A percentile compares a stretch with the other conserved stretches of the same genome.
phyloP scores from a whole-genome alignment of 768 basidiomycete species.

The Mycena haematopus region DNA sequence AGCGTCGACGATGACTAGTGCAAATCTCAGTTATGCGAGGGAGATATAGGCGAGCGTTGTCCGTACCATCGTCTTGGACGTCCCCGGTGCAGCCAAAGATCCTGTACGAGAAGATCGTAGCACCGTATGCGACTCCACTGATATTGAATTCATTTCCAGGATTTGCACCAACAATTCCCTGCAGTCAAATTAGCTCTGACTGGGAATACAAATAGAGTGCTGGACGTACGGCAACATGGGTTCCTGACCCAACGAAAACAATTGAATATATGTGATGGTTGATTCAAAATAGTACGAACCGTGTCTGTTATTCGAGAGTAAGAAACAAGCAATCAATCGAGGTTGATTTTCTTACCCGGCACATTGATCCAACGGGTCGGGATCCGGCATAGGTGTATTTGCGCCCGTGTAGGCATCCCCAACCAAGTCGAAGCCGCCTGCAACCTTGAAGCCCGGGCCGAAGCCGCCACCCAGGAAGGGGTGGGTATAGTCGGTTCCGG shows the following conservation, averaged over 20 bases:
- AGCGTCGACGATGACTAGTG: conserved; percentile 41
- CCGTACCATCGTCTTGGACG: conserved; percentile 39
- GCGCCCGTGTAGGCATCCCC: conserved; percentile 45
- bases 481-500: conserved; percentile 40
- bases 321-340: background rate
- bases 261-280: background rate
- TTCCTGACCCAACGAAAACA: conserved; percentile 49
- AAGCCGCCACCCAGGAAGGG: conserved; percentile 44
- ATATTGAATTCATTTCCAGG: conserved; percentile 53
- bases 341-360: background rate
- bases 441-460: conserved; percentile 46
- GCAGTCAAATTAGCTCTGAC: conserved; percentile 33
- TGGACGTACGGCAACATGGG: conserved; percentile 41
- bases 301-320: conserved; percentile 11
- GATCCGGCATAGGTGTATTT: conserved; percentile 43
- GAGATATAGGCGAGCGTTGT: too few species aligned
- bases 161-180: conserved; percentile 54
- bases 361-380: conserved; percentile 43
- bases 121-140: conserved; percentile 56
- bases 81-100: conserved; percentile 54
- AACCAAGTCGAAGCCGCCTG: conserved; percentile 50
- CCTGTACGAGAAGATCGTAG: conserved; percentile 48
- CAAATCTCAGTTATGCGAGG: too few species aligned
- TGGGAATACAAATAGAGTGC: background rate
- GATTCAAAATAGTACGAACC: conserved; percentile 6